Evolutionary conservation across 2,329 filamentous ascomycete species (phyloP), one percentile per base, ranked within the genome.

Genomic region (Neopestalotiopsis clavispora): DNA sequence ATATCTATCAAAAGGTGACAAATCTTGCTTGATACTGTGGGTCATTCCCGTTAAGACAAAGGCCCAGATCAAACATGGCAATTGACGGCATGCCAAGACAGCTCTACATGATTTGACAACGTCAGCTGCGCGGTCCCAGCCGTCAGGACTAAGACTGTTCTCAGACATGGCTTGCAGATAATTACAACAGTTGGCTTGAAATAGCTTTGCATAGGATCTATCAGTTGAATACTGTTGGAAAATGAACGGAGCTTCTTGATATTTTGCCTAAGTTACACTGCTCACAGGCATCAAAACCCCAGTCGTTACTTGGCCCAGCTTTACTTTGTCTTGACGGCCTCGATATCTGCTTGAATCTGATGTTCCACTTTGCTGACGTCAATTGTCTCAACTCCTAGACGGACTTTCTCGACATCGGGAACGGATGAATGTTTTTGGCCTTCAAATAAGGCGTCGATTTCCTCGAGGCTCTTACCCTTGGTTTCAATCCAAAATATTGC

Each of bases 401-500:
- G 57, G 23, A 70, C 69, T 23, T 58, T 42, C 38, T 68, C 69
- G 1, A 70, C 66, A 3, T 70, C 66, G 6, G 69, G 69, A 2
- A 65, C 59, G 10, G 62, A 45, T 4, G 69, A 66, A 28, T 68
- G 69, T 30, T 68, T 70, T 14, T 66, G 30, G 6, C 69, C 69
- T 40, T 68, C 66, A 13, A 70, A 70, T 13, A 70, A 9, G 1
- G 66, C 70, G 20, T 74, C 73, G 60, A 82, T 80, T 69, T 82
- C 79, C 66, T 81, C 80, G 12, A 81, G 71, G 1, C 79, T 80
- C 70, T 75, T 80, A 12, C 78, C 78, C 57, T 80, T 80, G 1
- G 80, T 81, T 71, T 81, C 80, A 5, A 81, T 77, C 78, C 78
- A 81, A 66, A 73, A 78, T 56, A 73, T 58, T 38, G 74, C 77